Base-by-base conservation (phyloP, 164 flowering plant genomes). In the Cinnamomum micranthum region DNA sequence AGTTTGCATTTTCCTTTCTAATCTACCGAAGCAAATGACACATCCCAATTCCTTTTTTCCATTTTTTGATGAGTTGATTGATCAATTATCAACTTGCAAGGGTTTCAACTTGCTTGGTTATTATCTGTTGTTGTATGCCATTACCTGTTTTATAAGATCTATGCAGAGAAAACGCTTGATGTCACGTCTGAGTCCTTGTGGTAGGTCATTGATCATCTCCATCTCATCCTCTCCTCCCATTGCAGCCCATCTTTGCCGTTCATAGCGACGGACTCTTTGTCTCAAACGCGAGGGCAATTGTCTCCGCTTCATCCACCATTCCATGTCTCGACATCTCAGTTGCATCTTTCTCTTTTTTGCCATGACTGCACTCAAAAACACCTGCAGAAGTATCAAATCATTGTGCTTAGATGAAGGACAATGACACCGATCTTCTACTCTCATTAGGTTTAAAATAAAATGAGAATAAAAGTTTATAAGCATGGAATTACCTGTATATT, bases 261-360 rank as follows among this genome's bases (percentile, higher is more conserved):
- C 98, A 71, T 71, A 96, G 70, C 87, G 91, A 15, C 99, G 89
- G 5, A 96, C 99, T 81, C 99, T 85, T 6, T 87, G 88, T 70
- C 97, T 88, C 33, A 96, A 78, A 1, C 81, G 83, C 2, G 93
- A 88, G 0, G 99, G 97, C 73, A 96, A 67, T 71, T 96, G 98
- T 51, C 98, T 85, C 70, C 97, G 80, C 76, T 77, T 86, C 99
- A 96, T 96, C 99, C 99, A 96, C 97, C 98, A 92, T 76, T 93
- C 99, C 92, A 92, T 86, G 75, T 93, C 97, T 65, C 98, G 75
- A 51, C 88, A 85, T 50, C 93, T 82, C 76, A 92, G 78, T 77
- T 96, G 97, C 98, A 92, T 87, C 79, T 87, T 90, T 76, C 93
- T 83, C 87, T 86, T 96, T 84, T 83, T 95, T 25, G 96, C 94